Conservation (phyloP, 306 rosid genomes). For the Rosa persica region DNA sequence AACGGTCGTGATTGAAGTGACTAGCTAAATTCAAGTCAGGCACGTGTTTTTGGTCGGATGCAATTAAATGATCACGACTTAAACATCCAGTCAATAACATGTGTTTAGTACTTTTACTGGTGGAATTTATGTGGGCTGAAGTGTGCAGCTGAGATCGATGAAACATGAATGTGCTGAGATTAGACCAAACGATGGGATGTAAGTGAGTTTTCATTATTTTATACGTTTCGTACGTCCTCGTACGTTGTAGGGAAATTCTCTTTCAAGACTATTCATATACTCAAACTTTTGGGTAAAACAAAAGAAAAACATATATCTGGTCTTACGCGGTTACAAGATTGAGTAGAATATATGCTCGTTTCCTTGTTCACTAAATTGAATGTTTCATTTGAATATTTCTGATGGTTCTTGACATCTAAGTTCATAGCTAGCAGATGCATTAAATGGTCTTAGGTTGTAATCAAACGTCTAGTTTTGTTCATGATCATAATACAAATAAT, state of each 20-base stretch:
- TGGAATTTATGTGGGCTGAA: no score
- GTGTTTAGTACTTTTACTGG: no score
- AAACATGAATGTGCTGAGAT: no score
- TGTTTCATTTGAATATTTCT: neutral
- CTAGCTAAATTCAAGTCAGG: no score
- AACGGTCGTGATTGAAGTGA: no score
- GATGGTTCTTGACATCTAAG: neutral
- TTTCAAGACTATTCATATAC: no score
- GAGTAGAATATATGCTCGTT: neutral
- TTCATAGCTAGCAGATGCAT: neutral
- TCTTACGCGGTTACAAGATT: neutral
- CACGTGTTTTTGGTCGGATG: no score
- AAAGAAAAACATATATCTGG: neutral
- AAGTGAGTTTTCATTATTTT: neutral
- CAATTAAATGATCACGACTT: no score
- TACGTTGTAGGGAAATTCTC: neutral
- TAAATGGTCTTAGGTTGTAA: neutral
- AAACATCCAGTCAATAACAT: no score
- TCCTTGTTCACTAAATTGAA: neutral
- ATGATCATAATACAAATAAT: neutral
- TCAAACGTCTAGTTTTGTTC: neutral
- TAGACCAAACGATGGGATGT: neutral
- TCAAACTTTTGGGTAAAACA: neutral
- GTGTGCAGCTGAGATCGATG: no score
- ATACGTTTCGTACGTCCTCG: neutral